Evolutionary conservation across 1,284 basidiomycete genomes (phyloP), one percentile per base, ranked within the genome.

Genomic region (Ceratobasidium sp.): DNA sequence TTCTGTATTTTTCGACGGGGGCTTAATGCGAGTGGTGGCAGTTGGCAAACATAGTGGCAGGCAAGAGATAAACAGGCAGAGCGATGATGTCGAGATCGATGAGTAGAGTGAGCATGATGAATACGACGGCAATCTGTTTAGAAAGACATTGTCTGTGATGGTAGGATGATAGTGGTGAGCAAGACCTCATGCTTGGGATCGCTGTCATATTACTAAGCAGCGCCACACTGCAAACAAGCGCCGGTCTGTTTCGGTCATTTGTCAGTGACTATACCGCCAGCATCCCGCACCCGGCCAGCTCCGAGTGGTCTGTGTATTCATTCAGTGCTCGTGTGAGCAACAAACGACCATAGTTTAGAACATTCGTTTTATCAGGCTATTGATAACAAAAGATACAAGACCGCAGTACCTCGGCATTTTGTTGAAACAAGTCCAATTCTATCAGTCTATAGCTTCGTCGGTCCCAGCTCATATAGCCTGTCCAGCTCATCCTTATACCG

Each of bases 401-500:
- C n/a, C 7, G 8, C 22, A 22, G 8, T 27, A 44, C 60, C 22
- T 8, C 19, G 14, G 41, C 57, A 60, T 24, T 19, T 7, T 60
- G 36, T 60, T 36, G 19, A 44, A 33, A 15, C 31, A 36, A 36
- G n/a, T 56, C 29, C 33, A 60, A 31, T 44, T 51, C 22, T 44
- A 44, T 17, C 17, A 29, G 19, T 54, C 71, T 67, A 73, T 9
- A 75, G 75, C 22, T 75, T 75, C 14, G 59, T 15, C 3, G 67
- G 44, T 14, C 76, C 76, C 24, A 76, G 73, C 44, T 73, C 74
- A 79, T 94, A 95, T 47, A 95, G 83, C 1, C 82, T 87, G 75
- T 90, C 89, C 60, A 95, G 84, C 77, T 90, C 88, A 1, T 80
- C 76, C 84, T 92, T 90, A 85, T 88, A 90, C 80, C 89, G 87